Base-by-base conservation (phyloP, 2,329 filamentous ascomycete genomes). In the Monilinia aucupariae region DNA sequence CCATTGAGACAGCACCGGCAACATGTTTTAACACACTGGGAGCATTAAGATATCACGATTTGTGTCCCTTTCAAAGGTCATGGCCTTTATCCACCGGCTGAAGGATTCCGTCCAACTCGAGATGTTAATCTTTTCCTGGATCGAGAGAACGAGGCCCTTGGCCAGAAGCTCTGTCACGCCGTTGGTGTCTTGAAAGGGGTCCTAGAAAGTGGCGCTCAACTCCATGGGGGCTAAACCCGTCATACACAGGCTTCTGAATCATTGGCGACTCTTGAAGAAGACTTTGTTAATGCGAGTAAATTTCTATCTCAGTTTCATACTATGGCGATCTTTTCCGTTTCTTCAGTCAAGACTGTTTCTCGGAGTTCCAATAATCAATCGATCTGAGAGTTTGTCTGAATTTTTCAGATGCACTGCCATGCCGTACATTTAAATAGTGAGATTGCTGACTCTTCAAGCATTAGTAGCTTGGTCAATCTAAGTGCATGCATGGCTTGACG, bases 31-130 rank as follows among this genome's bases (percentile, higher is more conserved):
- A 13, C 37, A 39, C 2, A 37, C 34, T 37, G 34, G 4, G 9
- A 8, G 12, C 9, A 37, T 37, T 12, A 37, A 37, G 34, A 12
- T 4, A 37, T 37, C 34, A 37, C 8, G 9, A 9, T 10, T 37
- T 4, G 34, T 37, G 34, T 12, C 4, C 13, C 65, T 82, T 77
- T 52, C 76, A 78, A 62, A 74, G n/a, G n/a, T 0, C 76, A 80
- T 68, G 63, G 77, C 10, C 51, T 80, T 1, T 64, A 50, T 41
- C 45, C 72, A 13, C 76, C 78, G 9, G 67, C 78, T 5, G 53
- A 49, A 27, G 67, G 61, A 2, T 80, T 79, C 52, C 70, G 69
- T 9, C 73, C 77, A 10, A 69, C 71, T 34, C 72, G 76, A 39
- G 37, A 15, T 39, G 15, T 39, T 4, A 12, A 39, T 39, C 37